Conservation (phyloP, 441 rosid species). For the Dalechampia spathulata region DNA sequence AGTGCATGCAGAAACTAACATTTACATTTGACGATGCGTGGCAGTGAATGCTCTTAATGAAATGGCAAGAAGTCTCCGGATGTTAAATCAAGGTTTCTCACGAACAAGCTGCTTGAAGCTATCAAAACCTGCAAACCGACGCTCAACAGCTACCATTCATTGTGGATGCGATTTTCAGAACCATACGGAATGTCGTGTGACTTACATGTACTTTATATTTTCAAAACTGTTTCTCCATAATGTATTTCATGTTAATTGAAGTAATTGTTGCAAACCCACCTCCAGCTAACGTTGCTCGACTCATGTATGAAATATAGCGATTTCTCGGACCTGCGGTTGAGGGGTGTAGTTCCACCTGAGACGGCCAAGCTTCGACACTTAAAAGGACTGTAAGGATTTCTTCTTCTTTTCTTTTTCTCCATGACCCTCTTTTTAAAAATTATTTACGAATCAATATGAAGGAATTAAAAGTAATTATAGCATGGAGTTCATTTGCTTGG, state of each 20-base stretch:
- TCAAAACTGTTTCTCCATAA: not conserved
- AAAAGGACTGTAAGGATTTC: not conserved
- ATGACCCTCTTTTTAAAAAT: not conserved
- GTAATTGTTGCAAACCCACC: no score
- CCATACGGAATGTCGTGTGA: not conserved
- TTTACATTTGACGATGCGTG: no score
- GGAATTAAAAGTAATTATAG: no score
- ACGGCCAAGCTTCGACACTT: not conserved
- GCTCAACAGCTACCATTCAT: not conserved
- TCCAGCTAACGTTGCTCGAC: no score
- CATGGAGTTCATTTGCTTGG: no score
- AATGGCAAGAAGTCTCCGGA: not conserved
- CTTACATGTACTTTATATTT: not conserved
- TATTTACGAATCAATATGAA: no score
- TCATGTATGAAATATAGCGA: not conserved
- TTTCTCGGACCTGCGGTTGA: not conserved
- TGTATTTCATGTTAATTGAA: no score
- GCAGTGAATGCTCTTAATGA: not conserved
- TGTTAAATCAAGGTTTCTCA: not conserved
- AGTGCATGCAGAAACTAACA: no score
- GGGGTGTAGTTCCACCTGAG: not conserved
- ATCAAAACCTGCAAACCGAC: not conserved
- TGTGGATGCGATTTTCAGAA: not conserved
- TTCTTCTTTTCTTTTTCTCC: not conserved
- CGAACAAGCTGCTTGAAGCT: not conserved